Evolutionary conservation across 108 stramenopile genomes (phyloP), one percentile per base, ranked within the genome.

Genomic region (Aurantiochytrium sp.): DNA sequence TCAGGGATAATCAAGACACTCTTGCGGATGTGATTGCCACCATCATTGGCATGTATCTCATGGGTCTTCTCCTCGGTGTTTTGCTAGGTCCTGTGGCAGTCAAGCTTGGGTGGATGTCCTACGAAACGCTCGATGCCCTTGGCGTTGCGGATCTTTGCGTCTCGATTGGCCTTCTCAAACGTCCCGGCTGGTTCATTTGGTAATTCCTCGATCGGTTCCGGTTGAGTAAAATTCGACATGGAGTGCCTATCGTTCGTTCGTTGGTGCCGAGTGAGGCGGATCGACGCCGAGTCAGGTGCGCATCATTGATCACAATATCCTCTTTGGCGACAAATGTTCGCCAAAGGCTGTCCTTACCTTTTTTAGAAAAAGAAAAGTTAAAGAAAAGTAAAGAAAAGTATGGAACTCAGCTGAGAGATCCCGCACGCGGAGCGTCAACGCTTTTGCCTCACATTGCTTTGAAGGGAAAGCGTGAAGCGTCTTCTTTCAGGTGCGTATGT

Each of bases 21-120:
- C 28, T 83, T 43, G 76, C 76, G 6, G 76, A 83, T 53, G 51
- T 83, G 18, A 53, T 83, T 47, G 76, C 76, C 10, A 83, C 76
- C n/a, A 53, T 83, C 45, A 53, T 83, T 47, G 76, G 76, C 45
- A 53, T 83, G 76, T 83, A 83, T 53, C 45, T 83, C n/a, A 53
- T 83, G 45, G 45, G 45, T 35, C 23, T 53, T 23, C 51, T 83
- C 28, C 51, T 83, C 25, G 76, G 76, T 28, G 76, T 83, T n/a
- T 45, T 83, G 16, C 28, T 83, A 6, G 76, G 76, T 16, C 76
- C 76, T 16, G 28, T 83, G n/a, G 49, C 51, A 0, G 76, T 83
- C 76, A 83, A 83, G 76, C 76, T 83, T 3, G 76, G 76, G 19
- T 83, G 76, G 76, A 83, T 83, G 76, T 53, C 45, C 16, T 83